Base-by-base conservation (phyloP, 1,284 basidiomycete species). In the Sporisorium sorghi region DNA sequence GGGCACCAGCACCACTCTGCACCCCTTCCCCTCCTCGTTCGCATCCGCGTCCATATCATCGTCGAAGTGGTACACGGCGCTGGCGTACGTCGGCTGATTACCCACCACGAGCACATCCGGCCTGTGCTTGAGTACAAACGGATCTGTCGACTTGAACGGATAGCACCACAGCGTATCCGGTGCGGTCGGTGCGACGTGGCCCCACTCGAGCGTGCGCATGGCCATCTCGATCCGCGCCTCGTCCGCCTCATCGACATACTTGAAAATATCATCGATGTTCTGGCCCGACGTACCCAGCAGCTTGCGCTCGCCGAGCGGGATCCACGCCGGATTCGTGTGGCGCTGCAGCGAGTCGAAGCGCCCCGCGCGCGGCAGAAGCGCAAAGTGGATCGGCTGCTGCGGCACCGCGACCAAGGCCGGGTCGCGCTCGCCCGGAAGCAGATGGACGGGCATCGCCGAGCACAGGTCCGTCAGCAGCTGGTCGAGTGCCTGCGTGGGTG, bases 101-200 rank as follows among this genome's bases (percentile, higher is more conserved):
- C 97, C 96, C n/a, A 97, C 87, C 71, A 97, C 87, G 83, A 97
- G 96, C 33, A 99, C 85, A 83, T 97, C 90, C 10, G 97, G 97
- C 9, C 92, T 91, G 80, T 91, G 88, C 26, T 87, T 84, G 40
- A 99, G 87, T 60, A 97, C 88, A 85, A 99, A 99, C 0, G 97
- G 97, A 84, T 99, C 97, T 10, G 87, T 86, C 39, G 90, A 88
- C 54, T 92, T 90, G 86, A 92, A 98, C 10, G 97, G 97, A 84
- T 97, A 96, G 82, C 96, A 97, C 94, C 88, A 98, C 1, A 99
- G 88, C 1, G 97, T 99, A 85, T 99, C 97, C 14, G 97, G 97
- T 14, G 96, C 94, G 1, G 96, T 99, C 0, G 97, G 97, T 11
- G 97, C 96, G 78, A 97, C 89, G 85, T 99, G 97, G 68, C 93